Conservation (phyloP, 805 yeast genomes). For the Lachancea thermotolerans region DNA sequence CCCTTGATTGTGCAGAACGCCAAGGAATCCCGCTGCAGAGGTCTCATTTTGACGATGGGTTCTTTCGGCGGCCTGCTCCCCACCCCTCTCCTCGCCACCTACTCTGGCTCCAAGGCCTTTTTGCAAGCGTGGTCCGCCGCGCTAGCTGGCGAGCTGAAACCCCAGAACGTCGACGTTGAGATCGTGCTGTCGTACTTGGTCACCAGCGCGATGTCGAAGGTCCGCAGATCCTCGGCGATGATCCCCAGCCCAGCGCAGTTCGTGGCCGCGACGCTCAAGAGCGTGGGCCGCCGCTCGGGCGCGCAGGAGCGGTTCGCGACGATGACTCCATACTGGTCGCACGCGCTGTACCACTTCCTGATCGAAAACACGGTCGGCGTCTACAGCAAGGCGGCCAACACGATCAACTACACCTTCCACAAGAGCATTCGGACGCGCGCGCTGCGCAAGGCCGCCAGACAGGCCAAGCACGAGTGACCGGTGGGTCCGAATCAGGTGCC, state of each 20-base stretch:
- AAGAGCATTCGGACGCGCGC: constrained; percentile 75
- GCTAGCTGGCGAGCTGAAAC: constrained; percentile 73
- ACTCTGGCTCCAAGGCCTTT: constrained; percentile 94
- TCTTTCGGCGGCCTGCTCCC: constrained; percentile 94
- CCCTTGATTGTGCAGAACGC: constrained; percentile 61
- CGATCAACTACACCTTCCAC: constrained; percentile 70
- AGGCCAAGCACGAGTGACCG: constrained; percentile 20
- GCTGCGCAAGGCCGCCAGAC: constrained; percentile 49
- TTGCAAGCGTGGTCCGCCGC: constrained; percentile 90
- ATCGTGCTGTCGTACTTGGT: constrained; percentile 82
- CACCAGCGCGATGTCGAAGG: constrained; percentile 92
- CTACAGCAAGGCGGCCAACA: constrained; percentile 62
- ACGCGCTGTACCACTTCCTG: constrained; percentile 83
- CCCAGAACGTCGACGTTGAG: constrained; percentile 75
- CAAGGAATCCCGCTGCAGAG: constrained; percentile 40
- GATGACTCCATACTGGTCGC: constrained; percentile 87
- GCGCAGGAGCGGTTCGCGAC: constrained; percentile 89
- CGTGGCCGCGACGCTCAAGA: constrained; percentile 62
- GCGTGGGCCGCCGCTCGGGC: constrained; percentile 80
- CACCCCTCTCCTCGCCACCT: constrained; percentile 84
- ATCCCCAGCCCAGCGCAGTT: constrained; percentile 81
- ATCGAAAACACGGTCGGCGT: constrained; percentile 79
- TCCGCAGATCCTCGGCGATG: constrained; percentile 62
- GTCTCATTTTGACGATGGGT: constrained; percentile 89
- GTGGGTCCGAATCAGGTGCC: not conserved